These are phyloP conservation scores for Kalmusia sp. DNA, from an alignment of 2,329 filamentous ascomycete genomes.

Conservation along the genomic window DNA sequence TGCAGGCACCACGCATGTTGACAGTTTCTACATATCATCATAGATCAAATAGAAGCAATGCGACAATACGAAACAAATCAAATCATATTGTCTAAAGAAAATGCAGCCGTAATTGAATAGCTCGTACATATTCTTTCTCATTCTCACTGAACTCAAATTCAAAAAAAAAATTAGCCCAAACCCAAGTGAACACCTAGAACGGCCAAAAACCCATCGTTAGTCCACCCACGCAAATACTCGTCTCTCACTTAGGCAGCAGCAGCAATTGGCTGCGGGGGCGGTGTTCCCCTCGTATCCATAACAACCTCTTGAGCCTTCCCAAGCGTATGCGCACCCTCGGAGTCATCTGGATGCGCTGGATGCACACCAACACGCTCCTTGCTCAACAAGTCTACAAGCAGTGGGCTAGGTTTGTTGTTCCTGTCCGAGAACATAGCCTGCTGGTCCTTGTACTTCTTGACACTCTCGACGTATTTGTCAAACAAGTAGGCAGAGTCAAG, in stretches of 20 bases:
- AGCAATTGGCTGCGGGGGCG: slow-evolving; percentile 42
- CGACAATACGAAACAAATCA: too few species aligned
- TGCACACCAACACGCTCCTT: slow-evolving; percentile 92
- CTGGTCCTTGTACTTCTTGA: slow-evolving; percentile 85
- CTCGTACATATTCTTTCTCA: not conserved
- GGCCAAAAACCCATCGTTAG: slow-evolving; percentile 5
- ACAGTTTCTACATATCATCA: too few species aligned
- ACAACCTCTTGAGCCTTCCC: slow-evolving; percentile 36
- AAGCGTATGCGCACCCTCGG: slow-evolving; percentile 34
- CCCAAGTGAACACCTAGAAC: slow-evolving; percentile 3
- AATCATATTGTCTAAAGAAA: too few species aligned
- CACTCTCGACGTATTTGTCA: slow-evolving; percentile 92
- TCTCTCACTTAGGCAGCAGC: slow-evolving; percentile 30
- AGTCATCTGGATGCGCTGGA: slow-evolving; percentile 45
- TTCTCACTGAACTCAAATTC: not conserved
- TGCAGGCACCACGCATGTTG: too few species aligned
- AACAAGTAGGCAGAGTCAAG: slow-evolving; percentile 96
- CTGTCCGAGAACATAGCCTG: slow-evolving; percentile 75
- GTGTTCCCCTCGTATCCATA: slow-evolving; percentile 36
- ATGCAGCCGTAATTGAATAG: not conserved
- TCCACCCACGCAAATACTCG: not conserved
- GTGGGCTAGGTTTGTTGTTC: slow-evolving; percentile 85
- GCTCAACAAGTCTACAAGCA: slow-evolving; percentile 88
- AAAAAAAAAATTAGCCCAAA: slow-evolving; percentile 2
- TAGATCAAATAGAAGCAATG: too few species aligned